Evolutionary conservation across 768 basidiomycete genomes (phyloP).

Genomic region (Dacryopinax primogenitus): DNA sequence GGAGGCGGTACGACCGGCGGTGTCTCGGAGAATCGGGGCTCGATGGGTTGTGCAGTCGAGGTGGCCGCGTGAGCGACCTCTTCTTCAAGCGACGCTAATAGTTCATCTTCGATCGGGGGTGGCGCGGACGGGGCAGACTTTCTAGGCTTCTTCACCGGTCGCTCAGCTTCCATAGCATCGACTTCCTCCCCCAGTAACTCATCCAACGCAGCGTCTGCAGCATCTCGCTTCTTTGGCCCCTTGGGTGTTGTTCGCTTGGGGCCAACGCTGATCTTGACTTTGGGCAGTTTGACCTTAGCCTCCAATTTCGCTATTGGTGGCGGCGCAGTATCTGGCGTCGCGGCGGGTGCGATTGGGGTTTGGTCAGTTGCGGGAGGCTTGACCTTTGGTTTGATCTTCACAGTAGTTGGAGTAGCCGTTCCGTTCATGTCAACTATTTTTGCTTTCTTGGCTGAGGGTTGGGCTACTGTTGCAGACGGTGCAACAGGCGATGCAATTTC

Average conservation of each 20-base stretch:
- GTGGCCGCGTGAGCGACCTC: background rate
- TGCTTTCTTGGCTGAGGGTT: constrained; percentile 6
- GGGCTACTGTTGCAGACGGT: background rate
- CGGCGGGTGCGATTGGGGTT: constrained; percentile 16
- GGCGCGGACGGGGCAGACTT: constrained; percentile 10
- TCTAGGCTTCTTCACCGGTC: constrained; percentile 14
- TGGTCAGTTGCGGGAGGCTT: background rate
- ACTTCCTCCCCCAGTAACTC: constrained; percentile 26
- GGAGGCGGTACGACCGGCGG: background rate
- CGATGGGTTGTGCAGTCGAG: background rate
- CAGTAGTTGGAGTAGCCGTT: constrained; percentile 15
- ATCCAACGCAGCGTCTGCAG: constrained; percentile 16
- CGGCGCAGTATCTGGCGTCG: constrained; percentile 18
- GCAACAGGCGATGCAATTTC: constrained; percentile 19
- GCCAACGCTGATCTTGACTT: constrained; percentile 41
- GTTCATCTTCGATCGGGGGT: background rate
- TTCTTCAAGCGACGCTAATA: constrained; percentile 3
- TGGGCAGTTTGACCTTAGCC: constrained; percentile 34
- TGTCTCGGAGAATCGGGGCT: background rate
- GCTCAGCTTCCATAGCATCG: constrained; percentile 23
- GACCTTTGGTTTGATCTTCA: constrained; percentile 6
- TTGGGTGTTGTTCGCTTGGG: constrained; percentile 18
- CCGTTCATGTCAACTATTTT: constrained; percentile 35
- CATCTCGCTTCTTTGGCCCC: constrained; percentile 13
- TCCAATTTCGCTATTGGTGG: constrained; percentile 17